Evolutionary conservation across 148 eudicot species (phyloP).

Genomic region (Rhododendron henanense): DNA sequence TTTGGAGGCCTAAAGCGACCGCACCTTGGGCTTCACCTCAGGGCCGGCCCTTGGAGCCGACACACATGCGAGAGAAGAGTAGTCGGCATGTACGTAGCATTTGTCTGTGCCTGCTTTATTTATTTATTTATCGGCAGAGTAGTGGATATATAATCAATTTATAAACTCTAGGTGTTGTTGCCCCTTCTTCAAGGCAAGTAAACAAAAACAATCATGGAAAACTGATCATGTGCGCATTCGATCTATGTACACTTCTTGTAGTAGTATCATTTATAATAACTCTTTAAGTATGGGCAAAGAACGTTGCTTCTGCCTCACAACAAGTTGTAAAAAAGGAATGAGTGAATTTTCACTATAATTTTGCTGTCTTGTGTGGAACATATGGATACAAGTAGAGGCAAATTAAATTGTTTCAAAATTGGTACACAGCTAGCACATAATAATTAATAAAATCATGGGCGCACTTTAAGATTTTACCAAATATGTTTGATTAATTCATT

Average conservation of each 20-base stretch:
- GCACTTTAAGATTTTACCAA: neutral
- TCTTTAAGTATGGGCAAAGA: conserved; percentile 5
- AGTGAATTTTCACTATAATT: too few relatives aligned
- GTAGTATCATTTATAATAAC: neutral
- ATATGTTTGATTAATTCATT: neutral
- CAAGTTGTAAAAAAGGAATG: neutral
- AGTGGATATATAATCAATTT: neutral
- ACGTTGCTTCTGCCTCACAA: conserved; percentile 14
- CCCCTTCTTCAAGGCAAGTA: conserved; percentile 14
- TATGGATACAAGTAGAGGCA: neutral
- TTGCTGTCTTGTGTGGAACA: neutral
- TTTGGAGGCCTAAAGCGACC: too few relatives aligned
- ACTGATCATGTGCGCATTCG: neutral
- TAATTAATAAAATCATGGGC: too few relatives aligned
- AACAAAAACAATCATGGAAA: conserved; percentile 11
- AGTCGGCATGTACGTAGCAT: too few relatives aligned
- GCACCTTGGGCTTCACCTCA: too few relatives aligned
- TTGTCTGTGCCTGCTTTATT: neutral
- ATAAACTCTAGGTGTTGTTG: conserved; percentile 1
- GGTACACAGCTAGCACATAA: too few relatives aligned
- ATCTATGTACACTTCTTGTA: neutral
- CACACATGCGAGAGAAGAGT: too few relatives aligned
- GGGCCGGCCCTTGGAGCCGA: too few relatives aligned
- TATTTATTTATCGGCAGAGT: too few relatives aligned
- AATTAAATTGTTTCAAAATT: neutral